Evolutionary conservation across 176 grass and related monocot species (phyloP), one percentile per base, ranked within the genome.

Genomic region (Elymus sibiricus): DNA sequence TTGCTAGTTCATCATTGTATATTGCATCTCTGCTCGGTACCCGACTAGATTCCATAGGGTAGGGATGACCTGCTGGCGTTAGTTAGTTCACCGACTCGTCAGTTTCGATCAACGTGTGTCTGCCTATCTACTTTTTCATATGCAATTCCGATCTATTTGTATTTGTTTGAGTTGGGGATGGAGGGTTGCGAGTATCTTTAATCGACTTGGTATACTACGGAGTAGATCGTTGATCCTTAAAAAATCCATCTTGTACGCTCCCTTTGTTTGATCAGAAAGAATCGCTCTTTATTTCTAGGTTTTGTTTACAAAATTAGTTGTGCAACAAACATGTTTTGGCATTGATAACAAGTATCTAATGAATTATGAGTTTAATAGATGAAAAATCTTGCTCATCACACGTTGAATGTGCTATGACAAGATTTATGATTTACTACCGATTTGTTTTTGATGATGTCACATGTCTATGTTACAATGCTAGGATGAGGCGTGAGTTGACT

Each of bases 401-500:
- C 2, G 53, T 9, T 58, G 53, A 58, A 9, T 58, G 7, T 58
- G 53, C 7, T 22, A 58, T 58, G 22, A 56, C 0, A 0, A 9
- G 9, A 56, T 9, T 22, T 8, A 3, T 9, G 53, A 58, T 58
- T 58, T 55, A 53, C 17, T 21, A 55, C 3, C 7, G 5, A 55
- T 55, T 55, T 55, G 17, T 21, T 19, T 29, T 2, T 1, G 5
- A n/a, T 9, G 6, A 55, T 69, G 2, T 22, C 3, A 19, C 4
- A 0, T 6, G 31, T 40, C 17, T 21, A 21, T 1, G 51, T 21
- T 55, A 42, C 86, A 87, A 85, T 78, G 64, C 17, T 61, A 47
- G 56, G 60, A 90, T 89, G 92, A 85, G 71, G 44, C 4, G 12
- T 47, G 44, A 14, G 12, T 47, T 47, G 44, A 15, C 44, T 15